phyloP scores from a whole-genome alignment of 2,329 filamentous ascomycete genomes.

The Aschersonia sp. region DNA sequence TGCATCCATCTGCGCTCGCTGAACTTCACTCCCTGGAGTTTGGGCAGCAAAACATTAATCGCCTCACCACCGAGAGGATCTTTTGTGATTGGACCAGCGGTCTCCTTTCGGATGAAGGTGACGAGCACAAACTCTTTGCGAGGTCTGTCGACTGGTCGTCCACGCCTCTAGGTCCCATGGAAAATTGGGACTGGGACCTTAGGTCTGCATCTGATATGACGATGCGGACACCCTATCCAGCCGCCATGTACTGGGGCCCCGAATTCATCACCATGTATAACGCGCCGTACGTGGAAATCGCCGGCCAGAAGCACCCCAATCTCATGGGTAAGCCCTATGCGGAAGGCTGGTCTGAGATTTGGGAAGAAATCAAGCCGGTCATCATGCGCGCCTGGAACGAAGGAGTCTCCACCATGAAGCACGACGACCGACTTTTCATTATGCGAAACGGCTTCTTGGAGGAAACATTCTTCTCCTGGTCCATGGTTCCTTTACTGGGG shows the following conservation, averaged over 20 bases:
- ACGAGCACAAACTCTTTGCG: slow-evolving; percentile 18
- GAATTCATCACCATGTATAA: slow-evolving; percentile 53
- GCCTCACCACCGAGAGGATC: slow-evolving; percentile 9
- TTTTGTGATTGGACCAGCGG: slow-evolving; percentile 4
- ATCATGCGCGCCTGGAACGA: slow-evolving; percentile 51
- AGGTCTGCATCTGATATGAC: slow-evolving; percentile 29
- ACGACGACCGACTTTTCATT: slow-evolving; percentile 64
- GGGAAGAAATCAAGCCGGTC: slow-evolving; percentile 52
- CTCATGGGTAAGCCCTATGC: slow-evolving; percentile 46
- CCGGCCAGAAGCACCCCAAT: slow-evolving; percentile 48
- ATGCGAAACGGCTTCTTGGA: slow-evolving; percentile 53
- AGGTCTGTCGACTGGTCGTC: slow-evolving; percentile 29
- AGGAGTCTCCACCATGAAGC: slow-evolving; percentile 68
- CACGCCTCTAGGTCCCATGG: slow-evolving; percentile 31
- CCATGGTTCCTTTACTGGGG: slow-evolving; percentile 61
- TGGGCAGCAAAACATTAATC: slow-evolving; percentile 11
- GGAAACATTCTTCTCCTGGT: slow-evolving; percentile 72
- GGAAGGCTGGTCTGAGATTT: slow-evolving; percentile 56
- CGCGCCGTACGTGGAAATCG: slow-evolving; percentile 47
- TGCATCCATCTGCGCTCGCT: background rate
- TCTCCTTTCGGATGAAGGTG: slow-evolving; percentile 1
- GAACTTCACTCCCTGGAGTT: slow-evolving; percentile 1
- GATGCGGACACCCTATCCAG: slow-evolving; percentile 39
- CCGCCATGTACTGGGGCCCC: slow-evolving; percentile 49
- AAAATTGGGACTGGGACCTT: slow-evolving; percentile 29